These are phyloP conservation scores for Puccinia polysora DNA, from an alignment of 1,284 basidiomycete species.

Conservation along the genomic window DNA sequence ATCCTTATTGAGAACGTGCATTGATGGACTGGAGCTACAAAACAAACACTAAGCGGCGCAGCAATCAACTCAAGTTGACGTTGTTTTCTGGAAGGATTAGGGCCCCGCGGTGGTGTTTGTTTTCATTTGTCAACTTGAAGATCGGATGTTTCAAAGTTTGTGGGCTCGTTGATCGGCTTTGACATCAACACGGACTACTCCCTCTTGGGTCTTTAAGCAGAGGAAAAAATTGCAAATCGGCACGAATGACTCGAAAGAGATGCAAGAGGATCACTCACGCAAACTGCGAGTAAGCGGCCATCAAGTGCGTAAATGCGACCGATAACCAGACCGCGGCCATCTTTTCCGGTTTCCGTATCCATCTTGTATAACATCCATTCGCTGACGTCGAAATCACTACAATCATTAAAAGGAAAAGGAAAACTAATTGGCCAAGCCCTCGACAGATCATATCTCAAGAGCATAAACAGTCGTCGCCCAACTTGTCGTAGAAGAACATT, in stretches of 20 bases:
- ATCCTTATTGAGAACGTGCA: too few species aligned
- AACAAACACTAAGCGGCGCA: too few species aligned
- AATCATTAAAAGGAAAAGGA: conserved; percentile 1
- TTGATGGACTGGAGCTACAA: too few species aligned
- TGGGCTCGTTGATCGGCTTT: not conserved
- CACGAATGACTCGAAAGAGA: not conserved
- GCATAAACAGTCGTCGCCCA: too few species aligned
- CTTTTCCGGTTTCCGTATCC: conserved; percentile 18
- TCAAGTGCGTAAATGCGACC: conserved; percentile 36
- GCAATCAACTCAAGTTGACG: too few species aligned
- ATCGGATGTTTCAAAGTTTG: not conserved
- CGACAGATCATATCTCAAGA: not conserved
- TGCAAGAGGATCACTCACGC: conserved; percentile 8
- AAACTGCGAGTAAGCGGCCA: conserved; percentile 26
- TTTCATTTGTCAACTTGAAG: too few species aligned
- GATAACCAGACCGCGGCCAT: conserved; percentile 31
- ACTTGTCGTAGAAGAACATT: conserved; percentile 44
- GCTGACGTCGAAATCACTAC: conserved; percentile 34
- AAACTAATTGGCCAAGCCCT: not conserved
- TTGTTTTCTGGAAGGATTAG: too few species aligned
- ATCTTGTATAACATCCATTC: conserved; percentile 42
- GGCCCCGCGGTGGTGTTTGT: too few species aligned
- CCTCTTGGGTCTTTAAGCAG: conserved; percentile 4
- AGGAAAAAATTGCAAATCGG: not conserved
- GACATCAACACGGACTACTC: conserved; percentile 7